Percentiles rank a stretch among this genome's conserved stretches.
Conservation (phyloP, 768 basidiomycete species). For the Rhodotorula kratochvilovae region DNA sequence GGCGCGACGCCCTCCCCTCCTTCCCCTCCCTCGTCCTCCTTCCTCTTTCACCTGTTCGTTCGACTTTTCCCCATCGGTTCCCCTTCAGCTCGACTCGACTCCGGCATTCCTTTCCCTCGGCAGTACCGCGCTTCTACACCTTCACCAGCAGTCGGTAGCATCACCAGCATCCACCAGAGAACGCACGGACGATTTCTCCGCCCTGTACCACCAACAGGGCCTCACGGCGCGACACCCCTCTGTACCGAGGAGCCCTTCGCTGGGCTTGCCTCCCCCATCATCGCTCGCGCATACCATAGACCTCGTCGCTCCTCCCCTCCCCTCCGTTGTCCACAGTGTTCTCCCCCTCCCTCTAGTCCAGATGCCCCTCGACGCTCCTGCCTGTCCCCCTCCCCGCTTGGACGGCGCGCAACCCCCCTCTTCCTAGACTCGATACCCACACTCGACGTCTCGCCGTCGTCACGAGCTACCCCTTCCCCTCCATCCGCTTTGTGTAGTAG, state of each 20-base stretch:
- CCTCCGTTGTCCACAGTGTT: not conserved
- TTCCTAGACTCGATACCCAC: not conserved
- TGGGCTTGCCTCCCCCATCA: not conserved
- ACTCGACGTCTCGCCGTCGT: not conserved
- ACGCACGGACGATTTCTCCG: not conserved
- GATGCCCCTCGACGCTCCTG: not conserved
- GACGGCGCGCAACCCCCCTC: not conserved
- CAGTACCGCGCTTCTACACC: slow-evolving; percentile 2
- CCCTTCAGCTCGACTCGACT: not conserved
- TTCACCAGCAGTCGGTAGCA: not conserved
- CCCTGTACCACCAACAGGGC: not conserved
- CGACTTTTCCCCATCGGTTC: not conserved
- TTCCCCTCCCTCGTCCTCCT: not conserved
- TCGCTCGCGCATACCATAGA: not conserved
- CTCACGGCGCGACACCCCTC: not conserved
- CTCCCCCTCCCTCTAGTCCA: not conserved
- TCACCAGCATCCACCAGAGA: not conserved
- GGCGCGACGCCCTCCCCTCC: not conserved
- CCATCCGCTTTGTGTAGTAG: not conserved
- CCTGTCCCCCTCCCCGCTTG: not conserved
- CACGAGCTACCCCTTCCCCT: not conserved
- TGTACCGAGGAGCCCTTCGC: not conserved
- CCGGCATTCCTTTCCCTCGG: not conserved
- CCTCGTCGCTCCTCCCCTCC: not conserved
- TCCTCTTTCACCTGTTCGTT: not conserved